Conservation (phyloP, 139 green algal species). For the Closterium sp. region DNA sequence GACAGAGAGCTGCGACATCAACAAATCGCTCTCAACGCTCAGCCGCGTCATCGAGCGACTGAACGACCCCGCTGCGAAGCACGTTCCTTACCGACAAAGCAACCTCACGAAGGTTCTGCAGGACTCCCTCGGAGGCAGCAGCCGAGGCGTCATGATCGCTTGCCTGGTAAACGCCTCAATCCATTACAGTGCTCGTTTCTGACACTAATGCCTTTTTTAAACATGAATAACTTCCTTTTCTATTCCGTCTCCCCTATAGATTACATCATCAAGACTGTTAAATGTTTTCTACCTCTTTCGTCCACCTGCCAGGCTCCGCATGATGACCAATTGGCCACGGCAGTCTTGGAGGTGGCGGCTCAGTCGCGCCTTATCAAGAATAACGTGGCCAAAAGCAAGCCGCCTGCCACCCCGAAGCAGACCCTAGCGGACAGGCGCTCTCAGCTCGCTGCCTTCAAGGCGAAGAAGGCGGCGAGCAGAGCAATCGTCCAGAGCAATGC, state of each 20-base stretch:
- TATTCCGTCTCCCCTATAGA: background rate
- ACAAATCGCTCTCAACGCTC: slow-evolving; percentile 79
- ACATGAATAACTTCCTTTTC: background rate
- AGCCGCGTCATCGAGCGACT: slow-evolving; percentile 69
- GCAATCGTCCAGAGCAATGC: background rate
- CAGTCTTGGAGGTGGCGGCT: background rate
- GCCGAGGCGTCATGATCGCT: slow-evolving; percentile 81
- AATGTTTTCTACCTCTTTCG: background rate
- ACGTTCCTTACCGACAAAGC: slow-evolving; percentile 52
- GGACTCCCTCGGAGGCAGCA: slow-evolving; percentile 81
- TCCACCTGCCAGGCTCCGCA: background rate
- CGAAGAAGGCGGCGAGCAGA: background rate
- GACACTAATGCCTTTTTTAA: background rate
- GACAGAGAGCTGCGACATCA: slow-evolving; percentile 75
- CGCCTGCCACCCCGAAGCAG: background rate
- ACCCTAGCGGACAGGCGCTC: background rate
- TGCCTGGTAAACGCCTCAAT: slow-evolving; percentile 17
- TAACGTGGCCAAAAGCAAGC: background rate
- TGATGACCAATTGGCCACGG: background rate
- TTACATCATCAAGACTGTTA: too few relatives aligned
- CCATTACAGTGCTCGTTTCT: background rate
- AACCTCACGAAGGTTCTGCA: slow-evolving; percentile 87
- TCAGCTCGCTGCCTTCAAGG: background rate
- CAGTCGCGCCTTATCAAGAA: background rate
- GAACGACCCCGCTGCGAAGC: slow-evolving; percentile 63